phyloP scores from a whole-genome alignment of 495 filamentous ascomycete species.

The Penicillium silybi region DNA sequence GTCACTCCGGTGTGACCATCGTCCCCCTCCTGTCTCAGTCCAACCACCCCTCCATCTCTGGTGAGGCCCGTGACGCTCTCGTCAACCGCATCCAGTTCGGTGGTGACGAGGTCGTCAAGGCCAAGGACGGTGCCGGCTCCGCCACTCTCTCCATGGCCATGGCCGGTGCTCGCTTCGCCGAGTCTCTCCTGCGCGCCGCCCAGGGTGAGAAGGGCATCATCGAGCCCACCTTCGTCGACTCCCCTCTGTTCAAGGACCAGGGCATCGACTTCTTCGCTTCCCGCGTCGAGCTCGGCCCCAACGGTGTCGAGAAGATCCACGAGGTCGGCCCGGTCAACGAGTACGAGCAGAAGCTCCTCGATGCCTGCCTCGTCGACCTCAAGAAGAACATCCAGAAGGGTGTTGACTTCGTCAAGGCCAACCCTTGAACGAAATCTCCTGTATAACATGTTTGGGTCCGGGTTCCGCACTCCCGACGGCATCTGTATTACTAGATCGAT shows the following conservation, averaged over 20 bases:
- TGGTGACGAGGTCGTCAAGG: conserved; percentile 98
- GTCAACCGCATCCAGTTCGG: conserved; percentile 97
- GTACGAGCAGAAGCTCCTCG: conserved; percentile 84
- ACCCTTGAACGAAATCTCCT: conserved; percentile 51
- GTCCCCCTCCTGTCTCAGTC: conserved; percentile 96
- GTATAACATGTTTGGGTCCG: conserved; percentile 16
- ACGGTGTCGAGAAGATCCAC: conserved; percentile 91
- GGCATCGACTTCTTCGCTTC: conserved; percentile 94
- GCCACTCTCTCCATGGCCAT: conserved; percentile 99
- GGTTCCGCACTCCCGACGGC: conserved; percentile 3
- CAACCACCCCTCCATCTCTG: conserved; percentile 74
- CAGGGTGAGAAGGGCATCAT: conserved; percentile 92
- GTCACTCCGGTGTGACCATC: conserved; percentile 96
- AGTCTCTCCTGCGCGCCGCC: conserved; percentile 86
- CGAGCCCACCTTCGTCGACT: conserved; percentile 96
- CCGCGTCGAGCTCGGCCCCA: conserved; percentile 89
- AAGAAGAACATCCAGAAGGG: conserved; percentile 85
- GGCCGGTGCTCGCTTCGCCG: conserved; percentile 96
- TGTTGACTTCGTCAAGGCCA: conserved; percentile 65
- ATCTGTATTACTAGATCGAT: conserved; percentile 23
- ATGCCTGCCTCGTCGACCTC: conserved; percentile 78
- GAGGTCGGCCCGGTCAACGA: conserved; percentile 76
- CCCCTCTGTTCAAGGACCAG: conserved; percentile 95
- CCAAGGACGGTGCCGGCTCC: conserved; percentile 96
- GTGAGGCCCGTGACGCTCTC: conserved; percentile 69